These are phyloP conservation scores for Stagonosporopsis vannaccii DNA, from an alignment of 2,329 filamentous ascomycete species.

Conservation along the genomic window DNA sequence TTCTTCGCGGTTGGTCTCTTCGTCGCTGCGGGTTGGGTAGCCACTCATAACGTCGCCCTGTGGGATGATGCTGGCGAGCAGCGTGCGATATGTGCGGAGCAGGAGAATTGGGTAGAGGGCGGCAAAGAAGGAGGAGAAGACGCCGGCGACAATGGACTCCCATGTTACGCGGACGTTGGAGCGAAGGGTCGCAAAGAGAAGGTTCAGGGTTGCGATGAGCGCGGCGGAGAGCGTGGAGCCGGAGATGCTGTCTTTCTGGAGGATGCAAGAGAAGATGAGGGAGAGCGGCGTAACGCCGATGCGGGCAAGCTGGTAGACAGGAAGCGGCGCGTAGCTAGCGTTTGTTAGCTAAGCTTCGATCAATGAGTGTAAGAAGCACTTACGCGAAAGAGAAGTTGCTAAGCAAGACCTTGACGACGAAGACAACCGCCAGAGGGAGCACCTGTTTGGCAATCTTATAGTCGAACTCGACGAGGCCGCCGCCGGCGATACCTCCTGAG, in stretches of 20 bases:
- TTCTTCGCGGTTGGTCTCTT: slow-evolving; percentile 52
- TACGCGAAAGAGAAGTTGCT: slow-evolving; percentile 64
- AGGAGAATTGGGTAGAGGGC: slow-evolving; percentile 61
- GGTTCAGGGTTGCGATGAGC: slow-evolving; percentile 59
- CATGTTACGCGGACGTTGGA: slow-evolving; percentile 58
- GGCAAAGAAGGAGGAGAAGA: slow-evolving; percentile 61
- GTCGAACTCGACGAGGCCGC: slow-evolving; percentile 62
- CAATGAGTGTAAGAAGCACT: slow-evolving; percentile 15
- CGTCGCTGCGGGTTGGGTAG: slow-evolving; percentile 44
- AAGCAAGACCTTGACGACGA: slow-evolving; percentile 59
- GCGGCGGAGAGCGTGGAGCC: slow-evolving; percentile 59
- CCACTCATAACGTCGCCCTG: slow-evolving; percentile 54
- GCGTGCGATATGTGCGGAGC: slow-evolving; percentile 57
- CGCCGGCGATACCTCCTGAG: slow-evolving; percentile 60
- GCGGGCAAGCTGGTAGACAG: slow-evolving; percentile 61
- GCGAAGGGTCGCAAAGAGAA: slow-evolving; percentile 58
- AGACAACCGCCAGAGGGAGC: slow-evolving; percentile 59
- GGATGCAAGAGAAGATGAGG: slow-evolving; percentile 57
- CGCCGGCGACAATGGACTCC: slow-evolving; percentile 60
- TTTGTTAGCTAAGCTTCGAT: slow-evolving; percentile 10
- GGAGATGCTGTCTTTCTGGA: slow-evolving; percentile 57
- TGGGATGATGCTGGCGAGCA: slow-evolving; percentile 55
- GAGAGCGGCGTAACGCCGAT: slow-evolving; percentile 60
- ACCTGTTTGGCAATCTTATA: slow-evolving; percentile 56
- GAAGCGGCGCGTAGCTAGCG: slow-evolving; percentile 58